These are phyloP conservation scores for Luffa acutangula DNA, from an alignment of 306 rosid species.

Conservation along the genomic window DNA sequence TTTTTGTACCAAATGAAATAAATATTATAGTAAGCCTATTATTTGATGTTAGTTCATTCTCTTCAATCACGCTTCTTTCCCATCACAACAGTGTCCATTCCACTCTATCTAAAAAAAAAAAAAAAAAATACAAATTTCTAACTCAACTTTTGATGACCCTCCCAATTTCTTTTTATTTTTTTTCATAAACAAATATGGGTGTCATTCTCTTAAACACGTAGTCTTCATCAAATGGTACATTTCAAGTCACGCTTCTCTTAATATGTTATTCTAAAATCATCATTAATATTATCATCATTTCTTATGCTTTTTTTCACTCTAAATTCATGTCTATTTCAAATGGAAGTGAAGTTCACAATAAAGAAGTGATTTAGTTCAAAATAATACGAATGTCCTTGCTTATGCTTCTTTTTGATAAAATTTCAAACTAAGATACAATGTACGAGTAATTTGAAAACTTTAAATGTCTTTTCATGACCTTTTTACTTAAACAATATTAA, in stretches of 20 bases:
- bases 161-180: too few species aligned
- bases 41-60: neutral
- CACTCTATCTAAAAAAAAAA: neutral
- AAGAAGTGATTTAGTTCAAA: too few species aligned
- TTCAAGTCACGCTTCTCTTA: neutral
- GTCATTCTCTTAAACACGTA: neutral
- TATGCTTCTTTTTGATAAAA: too few species aligned
- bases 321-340: neutral
- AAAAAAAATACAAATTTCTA: neutral
- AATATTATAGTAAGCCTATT: neutral
- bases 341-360: too few species aligned
- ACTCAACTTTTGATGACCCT: neutral
- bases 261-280: neutral
- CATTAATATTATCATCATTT: neutral
- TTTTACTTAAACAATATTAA: too few species aligned
- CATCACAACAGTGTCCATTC: neutral
- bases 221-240: neutral
- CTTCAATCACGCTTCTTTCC: neutral
- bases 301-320: neutral
- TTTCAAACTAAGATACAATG: too few species aligned
- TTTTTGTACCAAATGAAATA: neutral
- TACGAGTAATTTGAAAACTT: too few species aligned
- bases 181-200: neutral
- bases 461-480: too few species aligned
- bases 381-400: too few species aligned